Evolutionary conservation across 345 rosid genomes (phyloP), one percentile per base, ranked within the genome.

Genomic region (Boechera stricta): DNA sequence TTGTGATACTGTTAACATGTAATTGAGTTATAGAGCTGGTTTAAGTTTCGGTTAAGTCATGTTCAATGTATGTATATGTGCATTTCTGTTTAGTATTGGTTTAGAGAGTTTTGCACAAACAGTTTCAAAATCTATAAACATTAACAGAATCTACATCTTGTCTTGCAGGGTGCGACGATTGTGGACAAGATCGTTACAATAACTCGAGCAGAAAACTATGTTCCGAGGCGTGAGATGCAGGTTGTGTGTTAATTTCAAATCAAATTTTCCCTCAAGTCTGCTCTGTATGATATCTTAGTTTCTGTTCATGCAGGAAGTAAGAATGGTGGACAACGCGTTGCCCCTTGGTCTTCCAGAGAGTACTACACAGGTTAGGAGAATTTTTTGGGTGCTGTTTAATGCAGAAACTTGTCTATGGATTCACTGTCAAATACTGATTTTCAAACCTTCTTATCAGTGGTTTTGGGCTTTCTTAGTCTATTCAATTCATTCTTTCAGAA

Each of bases 111-210:
- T 31, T 28, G 29, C 29, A 28, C 29, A 28, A 2, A 28, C 29
- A 28, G 29, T 28, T 28, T 28, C 29, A 28, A 28, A 28, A 28
- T 28, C 29, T 28, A 28, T 28, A 28, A 28, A 2, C 29, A 2
- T 28, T 28, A 28, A 28, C 29, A 32, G 24, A 53, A 32, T 8
- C 31, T 61, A 38, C 39, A n/a, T 44, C 10, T 2, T 35, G 10
- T 69, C 18, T 64, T 42, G 64, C 84, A 95, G 99, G 97, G 98
- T 60, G 98, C 99, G 48, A 95, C 99, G 44, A 85, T 95, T 35
- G 88, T 95, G 10, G 99, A 95, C 85, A 86, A 80, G 75, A 85
- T 91, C 10, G 98, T 95, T 72, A 86, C 69, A 13, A 89, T 95
- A 79, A 84, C 74, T 65, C 81, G 75, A 15, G 97, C 86, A 1